Base-by-base conservation (phyloP, 1,284 basidiomycete species). In the Ganoderma sinense region DNA sequence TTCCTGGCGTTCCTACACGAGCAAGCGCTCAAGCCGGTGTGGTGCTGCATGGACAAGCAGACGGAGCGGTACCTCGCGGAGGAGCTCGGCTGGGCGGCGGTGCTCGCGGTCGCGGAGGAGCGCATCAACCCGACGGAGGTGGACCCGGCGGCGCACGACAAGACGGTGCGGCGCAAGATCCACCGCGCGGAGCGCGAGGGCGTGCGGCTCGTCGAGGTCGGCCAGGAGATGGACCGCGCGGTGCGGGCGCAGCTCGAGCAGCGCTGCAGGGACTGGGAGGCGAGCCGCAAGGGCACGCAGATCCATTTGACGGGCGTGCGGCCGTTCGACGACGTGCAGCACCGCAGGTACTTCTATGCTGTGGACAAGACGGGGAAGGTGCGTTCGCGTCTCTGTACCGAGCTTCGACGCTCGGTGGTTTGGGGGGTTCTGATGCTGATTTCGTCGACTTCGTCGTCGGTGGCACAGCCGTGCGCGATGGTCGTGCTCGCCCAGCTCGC, bases 401-500 rank as follows among this genome's bases (percentile, higher is more conserved):
- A 51, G 48, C 48, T 23, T 13, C 23, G 23, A 11, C 23, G 10
- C 26, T 51, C 23, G 48, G 23, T 26, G 23, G 10, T 0, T 41
- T 41, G 20, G 36, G 3, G 0, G 33, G 7, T 48, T 23, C n/a
- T 48, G 48, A 60, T 11, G 23, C 4, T 36, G 20, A 14, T 26
- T 43, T 43, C 16, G 14, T 43, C n/a, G 36, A 31, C 31, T 2
- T 48, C 8, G 6, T 56, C 11, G 55, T 36, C 5, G n/a, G 10
- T 8, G 2, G 18, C n/a, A n/a, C 69, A 83, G 80, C 75, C 81
- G 13, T 80, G 82, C 70, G 84, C 83, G 1, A 77, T 89, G 68
- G 85, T 89, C 65, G 87, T 88, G 31, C 78, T 89, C 5, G 85
- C 87, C 11, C 86, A 88, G 77, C 82, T 90, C 18, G 80, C 87